Conservation (phyloP, 305 asterid genomes). For the Withania somnifera region DNA sequence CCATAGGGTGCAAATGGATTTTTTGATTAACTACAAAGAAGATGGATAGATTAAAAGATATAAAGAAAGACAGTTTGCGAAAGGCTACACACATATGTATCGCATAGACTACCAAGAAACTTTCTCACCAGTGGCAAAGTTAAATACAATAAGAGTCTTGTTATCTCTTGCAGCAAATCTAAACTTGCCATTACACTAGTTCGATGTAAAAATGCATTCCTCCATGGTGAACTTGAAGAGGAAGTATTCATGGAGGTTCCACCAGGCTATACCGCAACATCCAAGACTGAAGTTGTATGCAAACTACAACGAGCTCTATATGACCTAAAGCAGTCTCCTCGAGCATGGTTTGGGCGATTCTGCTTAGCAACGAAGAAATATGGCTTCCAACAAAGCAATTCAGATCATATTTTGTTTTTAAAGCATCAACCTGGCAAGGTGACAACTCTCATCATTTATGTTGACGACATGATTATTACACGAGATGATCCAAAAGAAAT, state of each 20-base stretch:
- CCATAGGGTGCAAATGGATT: neutral
- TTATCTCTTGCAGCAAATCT: neutral
- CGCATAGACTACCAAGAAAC: neutral
- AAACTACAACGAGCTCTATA: neutral
- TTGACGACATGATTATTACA: no score
- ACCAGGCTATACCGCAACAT: neutral
- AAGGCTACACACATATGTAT: neutral
- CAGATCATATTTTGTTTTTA: neutral
- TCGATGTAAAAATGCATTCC: neutral
- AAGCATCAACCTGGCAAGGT: neutral
- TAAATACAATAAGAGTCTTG: neutral
- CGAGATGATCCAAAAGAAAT: no score
- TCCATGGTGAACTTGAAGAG: neutral
- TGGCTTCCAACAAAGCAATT: neutral
- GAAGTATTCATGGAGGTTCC: neutral
- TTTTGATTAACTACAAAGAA: neutral
- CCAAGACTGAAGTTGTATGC: neutral
- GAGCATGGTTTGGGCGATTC: neutral
- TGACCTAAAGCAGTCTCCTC: neutral
- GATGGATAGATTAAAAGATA: neutral
- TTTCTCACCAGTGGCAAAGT: neutral
- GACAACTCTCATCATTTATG: neutral
- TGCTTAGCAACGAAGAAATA: neutral
- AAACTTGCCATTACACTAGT: neutral
- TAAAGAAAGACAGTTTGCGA: neutral